Evolutionary conservation across 2,329 filamentous ascomycete species (phyloP).

Genomic region (Fusarium sp.): DNA sequence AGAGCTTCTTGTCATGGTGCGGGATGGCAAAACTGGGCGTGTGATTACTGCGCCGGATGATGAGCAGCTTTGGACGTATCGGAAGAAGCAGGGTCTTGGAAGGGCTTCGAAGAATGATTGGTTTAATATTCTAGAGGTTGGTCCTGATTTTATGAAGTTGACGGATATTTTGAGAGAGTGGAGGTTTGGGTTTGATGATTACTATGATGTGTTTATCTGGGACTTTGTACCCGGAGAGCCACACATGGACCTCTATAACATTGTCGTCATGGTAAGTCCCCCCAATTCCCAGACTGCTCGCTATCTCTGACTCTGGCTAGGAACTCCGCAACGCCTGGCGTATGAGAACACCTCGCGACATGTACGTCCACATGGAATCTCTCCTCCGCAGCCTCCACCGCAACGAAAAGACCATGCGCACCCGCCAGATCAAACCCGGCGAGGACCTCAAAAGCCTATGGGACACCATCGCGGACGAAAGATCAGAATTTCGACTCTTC

Average conservation of each 20-base stretch:
- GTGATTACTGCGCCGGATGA: slow-evolving; percentile 42
- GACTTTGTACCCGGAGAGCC: slow-evolving; percentile 38
- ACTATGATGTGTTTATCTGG: slow-evolving; percentile 45
- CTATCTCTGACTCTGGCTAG: background rate
- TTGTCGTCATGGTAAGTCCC: slow-evolving; percentile 21
- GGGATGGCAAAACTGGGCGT: slow-evolving; percentile 44
- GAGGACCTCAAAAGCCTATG: slow-evolving; percentile 38
- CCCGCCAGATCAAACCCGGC: slow-evolving; percentile 36
- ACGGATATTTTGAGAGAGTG: slow-evolving; percentile 38
- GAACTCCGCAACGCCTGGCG: slow-evolving; percentile 43
- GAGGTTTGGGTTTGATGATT: slow-evolving; percentile 43
- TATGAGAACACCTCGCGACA: slow-evolving; percentile 31
- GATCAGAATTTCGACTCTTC: slow-evolving; percentile 24
- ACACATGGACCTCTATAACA: slow-evolving; percentile 29
- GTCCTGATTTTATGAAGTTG: slow-evolving; percentile 39
- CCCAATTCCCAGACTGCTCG: accelerated
- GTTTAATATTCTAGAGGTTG: slow-evolving; percentile 35
- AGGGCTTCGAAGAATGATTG: slow-evolving; percentile 43
- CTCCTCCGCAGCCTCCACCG: slow-evolving; percentile 35
- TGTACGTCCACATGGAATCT: slow-evolving; percentile 38
- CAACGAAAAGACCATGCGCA: slow-evolving; percentile 37
- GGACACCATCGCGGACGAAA: slow-evolving; percentile 34
- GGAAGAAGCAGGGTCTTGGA: slow-evolving; percentile 38
- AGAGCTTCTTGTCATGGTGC: slow-evolving; percentile 41
- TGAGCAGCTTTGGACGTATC: slow-evolving; percentile 41